Evolutionary conservation across 1,284 basidiomycete species (phyloP).

Genomic region (Ceratobasidium sp.): DNA sequence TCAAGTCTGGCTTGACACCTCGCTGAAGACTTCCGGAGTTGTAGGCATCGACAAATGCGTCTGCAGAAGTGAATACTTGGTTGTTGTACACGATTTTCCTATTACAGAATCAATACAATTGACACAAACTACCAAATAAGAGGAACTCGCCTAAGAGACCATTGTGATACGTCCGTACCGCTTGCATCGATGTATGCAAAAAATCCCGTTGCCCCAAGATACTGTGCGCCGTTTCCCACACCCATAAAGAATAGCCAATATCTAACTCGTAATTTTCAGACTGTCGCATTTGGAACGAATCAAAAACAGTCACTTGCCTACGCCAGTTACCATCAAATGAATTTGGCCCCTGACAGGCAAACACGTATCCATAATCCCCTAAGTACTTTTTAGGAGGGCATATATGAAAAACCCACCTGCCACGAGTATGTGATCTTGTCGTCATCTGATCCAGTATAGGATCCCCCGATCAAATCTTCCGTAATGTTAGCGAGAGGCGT

Average conservation of each 20-base stretch:
- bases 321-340: slow-evolving; percentile 68
- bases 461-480: slow-evolving; percentile 52
- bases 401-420: slow-evolving; percentile 5
- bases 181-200: slow-evolving; percentile 65
- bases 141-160: slow-evolving; percentile 58
- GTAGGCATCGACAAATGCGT: slow-evolving; percentile 63
- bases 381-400: slow-evolving; percentile 24
- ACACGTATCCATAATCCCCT: slow-evolving; percentile 44
- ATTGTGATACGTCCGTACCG: slow-evolving; percentile 61
- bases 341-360: slow-evolving; percentile 58
- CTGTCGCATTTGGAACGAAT: neutral
- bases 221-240: slow-evolving; percentile 58
- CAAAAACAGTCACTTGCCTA: slow-evolving; percentile 44
- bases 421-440: slow-evolving; percentile 28
- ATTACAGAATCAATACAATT: slow-evolving; percentile 7
- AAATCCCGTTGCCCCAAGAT: slow-evolving; percentile 62
- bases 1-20: slow-evolving; percentile 50
- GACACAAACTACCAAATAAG: no score
- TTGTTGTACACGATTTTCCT: slow-evolving; percentile 64
- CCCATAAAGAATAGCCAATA: slow-evolving; percentile 54
- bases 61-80: slow-evolving; percentile 59
- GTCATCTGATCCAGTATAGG: slow-evolving; percentile 32
- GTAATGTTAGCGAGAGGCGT: slow-evolving; percentile 41
- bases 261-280: slow-evolving; percentile 42
- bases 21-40: slow-evolving; percentile 61